Evolutionary conservation across 164 flowering plant species (phyloP).

Genomic region (Liquidambar formosana): DNA sequence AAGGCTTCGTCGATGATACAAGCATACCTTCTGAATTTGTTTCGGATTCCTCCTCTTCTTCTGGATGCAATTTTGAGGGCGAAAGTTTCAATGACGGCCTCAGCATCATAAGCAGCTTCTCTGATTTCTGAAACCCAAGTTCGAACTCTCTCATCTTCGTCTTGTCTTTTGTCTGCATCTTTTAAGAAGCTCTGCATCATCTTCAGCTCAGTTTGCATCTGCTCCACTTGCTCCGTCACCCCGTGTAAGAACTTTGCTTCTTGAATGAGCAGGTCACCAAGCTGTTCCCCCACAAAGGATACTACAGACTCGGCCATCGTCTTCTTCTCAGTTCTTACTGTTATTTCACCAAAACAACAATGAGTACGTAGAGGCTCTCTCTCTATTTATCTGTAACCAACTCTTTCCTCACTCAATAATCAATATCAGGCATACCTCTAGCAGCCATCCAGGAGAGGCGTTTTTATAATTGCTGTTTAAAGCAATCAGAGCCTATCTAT

Average conservation of each 20-base stretch:
- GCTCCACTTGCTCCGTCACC: conserved; percentile 2
- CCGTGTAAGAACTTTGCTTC: conserved; percentile 5
- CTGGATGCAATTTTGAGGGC: conserved; percentile 3
- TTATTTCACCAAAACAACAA: background rate
- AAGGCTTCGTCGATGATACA: background rate
- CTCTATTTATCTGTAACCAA: too few species aligned
- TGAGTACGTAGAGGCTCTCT: background rate
- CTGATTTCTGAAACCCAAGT: conserved; percentile 31
- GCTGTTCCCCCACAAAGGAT: background rate
- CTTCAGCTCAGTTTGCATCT: conserved; percentile 16
- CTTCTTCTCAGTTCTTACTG: too few species aligned
- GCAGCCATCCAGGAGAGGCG: too few species aligned
- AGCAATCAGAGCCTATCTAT: too few species aligned
- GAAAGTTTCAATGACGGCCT: conserved; percentile 26
- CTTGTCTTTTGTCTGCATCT: conserved; percentile 25
- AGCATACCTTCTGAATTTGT: background rate
- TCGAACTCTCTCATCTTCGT: conserved; percentile 8
- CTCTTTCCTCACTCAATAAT: background rate
- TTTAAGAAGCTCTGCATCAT: conserved; percentile 21
- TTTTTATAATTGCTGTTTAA: too few species aligned
- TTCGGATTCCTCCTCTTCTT: background rate
- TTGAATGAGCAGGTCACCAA: conserved; percentile 6
- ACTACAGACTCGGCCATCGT: conserved; percentile 17
- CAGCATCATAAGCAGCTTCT: conserved; percentile 29
- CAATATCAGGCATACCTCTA: background rate